These are phyloP conservation scores for Aspergillus thermomutatus DNA, from an alignment of 2,329 filamentous ascomycete species.

Conservation along the genomic window DNA sequence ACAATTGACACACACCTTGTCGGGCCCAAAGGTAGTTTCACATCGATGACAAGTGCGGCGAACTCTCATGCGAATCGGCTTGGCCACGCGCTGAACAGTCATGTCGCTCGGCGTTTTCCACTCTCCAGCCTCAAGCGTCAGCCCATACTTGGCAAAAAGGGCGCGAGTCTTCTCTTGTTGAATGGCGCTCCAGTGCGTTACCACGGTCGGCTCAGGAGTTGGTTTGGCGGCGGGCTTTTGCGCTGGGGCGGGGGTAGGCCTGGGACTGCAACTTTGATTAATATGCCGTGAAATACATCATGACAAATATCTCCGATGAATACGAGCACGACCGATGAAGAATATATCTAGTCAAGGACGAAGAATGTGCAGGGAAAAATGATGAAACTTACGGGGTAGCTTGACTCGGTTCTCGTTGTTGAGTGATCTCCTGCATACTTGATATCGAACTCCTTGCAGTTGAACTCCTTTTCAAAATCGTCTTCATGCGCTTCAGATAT, in stretches of 20 bases:
- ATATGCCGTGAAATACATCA: neutral
- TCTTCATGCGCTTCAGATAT: conserved; percentile 40
- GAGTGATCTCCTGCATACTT: neutral
- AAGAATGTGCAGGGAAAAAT: neutral
- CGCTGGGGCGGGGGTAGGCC: conserved; percentile 4
- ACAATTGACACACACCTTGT: conserved; percentile 73
- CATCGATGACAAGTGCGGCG: conserved; percentile 73
- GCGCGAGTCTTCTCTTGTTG: conserved; percentile 44
- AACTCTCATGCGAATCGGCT: conserved; percentile 47
- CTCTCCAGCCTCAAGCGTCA: conserved; percentile 42
- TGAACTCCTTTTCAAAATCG: conserved; percentile 31
- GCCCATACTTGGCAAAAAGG: conserved; percentile 47
- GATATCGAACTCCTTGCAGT: conserved; percentile 16
- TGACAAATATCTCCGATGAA: neutral
- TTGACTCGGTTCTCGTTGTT: conserved; percentile 6
- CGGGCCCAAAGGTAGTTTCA: conserved; percentile 66
- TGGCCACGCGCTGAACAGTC: conserved; percentile 41
- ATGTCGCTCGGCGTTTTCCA: conserved; percentile 36
- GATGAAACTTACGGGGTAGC: conserved; percentile 6
- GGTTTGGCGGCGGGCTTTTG: conserved; percentile 6
- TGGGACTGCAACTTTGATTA: neutral
- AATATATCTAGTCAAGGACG: neutral
- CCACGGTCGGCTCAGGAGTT: conserved; percentile 17
- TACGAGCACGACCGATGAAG: neutral
- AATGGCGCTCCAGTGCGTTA: conserved; percentile 33